phyloP scores from a whole-genome alignment of 148 eudicot species.

The Dysphania ambrosioides region DNA sequence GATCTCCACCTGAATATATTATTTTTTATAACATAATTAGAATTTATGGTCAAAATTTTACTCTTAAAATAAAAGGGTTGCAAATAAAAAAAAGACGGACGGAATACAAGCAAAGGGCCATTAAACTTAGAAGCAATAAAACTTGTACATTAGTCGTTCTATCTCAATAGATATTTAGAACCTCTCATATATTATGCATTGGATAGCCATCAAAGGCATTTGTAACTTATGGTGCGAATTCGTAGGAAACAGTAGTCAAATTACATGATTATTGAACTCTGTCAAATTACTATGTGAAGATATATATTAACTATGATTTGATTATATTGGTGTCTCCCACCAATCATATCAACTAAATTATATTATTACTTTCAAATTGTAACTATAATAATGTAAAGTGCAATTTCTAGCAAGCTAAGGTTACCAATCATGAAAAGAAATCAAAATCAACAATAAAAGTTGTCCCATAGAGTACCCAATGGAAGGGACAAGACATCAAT shows the following conservation, averaged over 20 bases:
- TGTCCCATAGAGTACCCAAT: constrained; percentile 14
- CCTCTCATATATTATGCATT: no score
- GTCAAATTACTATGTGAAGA: no score
- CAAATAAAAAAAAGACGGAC: no score
- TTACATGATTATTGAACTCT: no score
- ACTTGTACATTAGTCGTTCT: no score
- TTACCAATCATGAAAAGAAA: constrained; percentile 13
- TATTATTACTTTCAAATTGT: no score
- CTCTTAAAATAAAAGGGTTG: no score
- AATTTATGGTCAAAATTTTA: no score
- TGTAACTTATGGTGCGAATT: background rate
- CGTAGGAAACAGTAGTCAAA: background rate
- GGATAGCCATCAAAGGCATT: no score
- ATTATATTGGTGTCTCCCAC: constrained; percentile 3
- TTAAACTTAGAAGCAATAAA: background rate
- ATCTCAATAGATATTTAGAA: background rate
- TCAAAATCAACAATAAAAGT: background rate
- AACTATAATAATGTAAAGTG: constrained; percentile 10
- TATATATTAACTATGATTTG: background rate
- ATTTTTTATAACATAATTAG: no score
- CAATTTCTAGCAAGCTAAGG: constrained; percentile 22
- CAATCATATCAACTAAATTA: background rate
- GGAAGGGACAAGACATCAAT: constrained; percentile 19
- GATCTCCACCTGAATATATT: no score
- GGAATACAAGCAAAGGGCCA: background rate